phyloP scores from a whole-genome alignment of 257 asterid genomes.

The Nicotiana benthamiana region DNA sequence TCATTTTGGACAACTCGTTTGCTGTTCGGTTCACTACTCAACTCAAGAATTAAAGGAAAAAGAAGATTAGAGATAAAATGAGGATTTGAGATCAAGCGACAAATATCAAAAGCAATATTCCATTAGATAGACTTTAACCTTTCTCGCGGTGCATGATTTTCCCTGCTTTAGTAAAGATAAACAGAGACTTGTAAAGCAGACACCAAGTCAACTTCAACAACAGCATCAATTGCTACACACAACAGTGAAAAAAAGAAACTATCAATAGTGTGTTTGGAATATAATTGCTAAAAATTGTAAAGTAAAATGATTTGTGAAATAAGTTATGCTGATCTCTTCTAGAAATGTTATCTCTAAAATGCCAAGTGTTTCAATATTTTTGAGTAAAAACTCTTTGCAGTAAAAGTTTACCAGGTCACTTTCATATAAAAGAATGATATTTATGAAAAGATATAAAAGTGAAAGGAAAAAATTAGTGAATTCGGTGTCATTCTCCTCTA shows the following conservation, averaged over 20 bases:
- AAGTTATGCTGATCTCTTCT: not conserved
- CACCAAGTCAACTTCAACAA: constrained; percentile 60
- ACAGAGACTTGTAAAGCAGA: constrained; percentile 61
- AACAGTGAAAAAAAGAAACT: constrained; percentile 15
- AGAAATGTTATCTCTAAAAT: not conserved
- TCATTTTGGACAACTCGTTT: constrained; percentile 81
- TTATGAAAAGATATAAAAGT: not conserved
- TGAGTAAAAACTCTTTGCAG: not conserved
- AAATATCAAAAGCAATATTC: not conserved
- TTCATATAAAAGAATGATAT: not conserved
- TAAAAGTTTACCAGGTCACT: not conserved
- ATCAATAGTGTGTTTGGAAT: constrained; percentile 18
- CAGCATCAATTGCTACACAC: constrained; percentile 91
- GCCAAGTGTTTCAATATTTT: not conserved
- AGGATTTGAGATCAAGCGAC: not conserved
- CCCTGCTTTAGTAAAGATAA: constrained; percentile 82
- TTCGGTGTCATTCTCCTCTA: not conserved
- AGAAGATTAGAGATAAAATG: not conserved
- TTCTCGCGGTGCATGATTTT: constrained; percentile 77
- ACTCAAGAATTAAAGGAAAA: constrained; percentile 10
- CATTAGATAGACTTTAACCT: constrained; percentile 32
- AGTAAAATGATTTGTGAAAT: not conserved
- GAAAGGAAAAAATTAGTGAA: not conserved
- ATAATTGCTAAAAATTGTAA: not conserved
- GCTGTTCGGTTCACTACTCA: constrained; percentile 59